Percentiles rank a stretch among this genome's conserved stretches.
These are phyloP conservation scores for Bifiguratus adelaidae DNA, from an alignment of 192 early-diverging fungal species.

Conservation along the genomic window DNA sequence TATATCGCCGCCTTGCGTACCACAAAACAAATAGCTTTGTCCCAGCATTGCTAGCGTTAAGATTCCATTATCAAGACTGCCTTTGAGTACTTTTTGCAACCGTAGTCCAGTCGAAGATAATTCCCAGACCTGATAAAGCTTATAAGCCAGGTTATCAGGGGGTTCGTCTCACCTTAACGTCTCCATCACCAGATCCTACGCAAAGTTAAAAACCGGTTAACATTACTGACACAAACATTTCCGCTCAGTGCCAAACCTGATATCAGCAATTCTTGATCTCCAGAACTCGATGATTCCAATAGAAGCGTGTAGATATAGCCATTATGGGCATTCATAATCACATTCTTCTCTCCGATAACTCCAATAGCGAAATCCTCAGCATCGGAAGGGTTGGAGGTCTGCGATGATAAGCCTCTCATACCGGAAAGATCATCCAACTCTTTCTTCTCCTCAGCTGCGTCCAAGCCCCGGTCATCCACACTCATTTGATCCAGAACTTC, in stretches of 20 bases:
- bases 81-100: constrained; percentile 14
- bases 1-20: constrained; percentile 62
- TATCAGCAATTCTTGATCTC: constrained; percentile 39
- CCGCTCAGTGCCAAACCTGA: constrained; percentile 13
- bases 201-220: constrained; percentile 14
- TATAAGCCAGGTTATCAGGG: neutral
- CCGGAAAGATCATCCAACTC: too few species aligned
- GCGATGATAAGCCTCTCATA: too few species aligned
- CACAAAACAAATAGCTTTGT: constrained; percentile 61
- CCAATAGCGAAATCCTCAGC: too few species aligned
- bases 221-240: neutral
- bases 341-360: constrained; percentile 43
- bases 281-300: constrained; percentile 29
- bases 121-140: neutral
- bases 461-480: too few species aligned
- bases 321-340: constrained; percentile 53
- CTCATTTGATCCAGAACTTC: too few species aligned
- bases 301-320: constrained; percentile 62
- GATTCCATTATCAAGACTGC: constrained; percentile 35
- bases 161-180: constrained; percentile 35
- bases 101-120: constrained; percentile 10
- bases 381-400: too few species aligned
- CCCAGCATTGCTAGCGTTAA: constrained; percentile 51
- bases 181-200: constrained; percentile 57
- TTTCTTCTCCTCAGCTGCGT: too few species aligned